Conservation (phyloP, 305 asterid genomes). For the Vinca major region DNA sequence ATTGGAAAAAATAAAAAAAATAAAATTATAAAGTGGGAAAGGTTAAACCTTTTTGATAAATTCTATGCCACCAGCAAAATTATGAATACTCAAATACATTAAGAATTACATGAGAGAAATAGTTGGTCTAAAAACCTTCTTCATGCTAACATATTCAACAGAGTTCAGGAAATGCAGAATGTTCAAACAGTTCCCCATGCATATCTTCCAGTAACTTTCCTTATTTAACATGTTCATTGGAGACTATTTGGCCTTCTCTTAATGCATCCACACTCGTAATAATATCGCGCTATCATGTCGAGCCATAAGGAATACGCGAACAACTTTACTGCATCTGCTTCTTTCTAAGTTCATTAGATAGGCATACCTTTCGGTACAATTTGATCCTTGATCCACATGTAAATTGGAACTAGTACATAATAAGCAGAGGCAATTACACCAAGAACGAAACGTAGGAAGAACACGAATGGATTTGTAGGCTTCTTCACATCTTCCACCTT, state of each 20-base stretch:
- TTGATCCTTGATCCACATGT: slow-evolving; percentile 35
- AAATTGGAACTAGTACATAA: slow-evolving; percentile 29
- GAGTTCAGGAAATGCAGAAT: neutral
- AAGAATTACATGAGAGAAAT: neutral
- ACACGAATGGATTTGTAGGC: slow-evolving; percentile 28
- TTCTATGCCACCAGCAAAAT: neutral
- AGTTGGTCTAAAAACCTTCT: neutral
- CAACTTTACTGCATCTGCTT: neutral
- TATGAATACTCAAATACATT: neutral
- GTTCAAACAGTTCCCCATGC: neutral
- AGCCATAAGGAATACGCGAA: neutral
- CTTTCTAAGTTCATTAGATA: slow-evolving; percentile 5
- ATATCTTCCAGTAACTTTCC: neutral
- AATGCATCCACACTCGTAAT: neutral
- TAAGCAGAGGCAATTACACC: slow-evolving; percentile 31
- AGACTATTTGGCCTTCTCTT: neutral
- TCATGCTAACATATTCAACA: neutral
- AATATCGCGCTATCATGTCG: neutral
- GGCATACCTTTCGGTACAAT: slow-evolving; percentile 22
- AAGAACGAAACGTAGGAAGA: slow-evolving; percentile 22
- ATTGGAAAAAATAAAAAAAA: too few relatives aligned
- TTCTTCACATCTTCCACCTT: slow-evolving; percentile 34
- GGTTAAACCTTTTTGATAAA: too few relatives aligned
- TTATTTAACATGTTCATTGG: neutral
- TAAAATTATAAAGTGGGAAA: too few relatives aligned